Evolutionary conservation across 169 alveolate species (phyloP), one percentile per base, ranked within the genome.

Genomic region (Plasmodium gaboni): DNA sequence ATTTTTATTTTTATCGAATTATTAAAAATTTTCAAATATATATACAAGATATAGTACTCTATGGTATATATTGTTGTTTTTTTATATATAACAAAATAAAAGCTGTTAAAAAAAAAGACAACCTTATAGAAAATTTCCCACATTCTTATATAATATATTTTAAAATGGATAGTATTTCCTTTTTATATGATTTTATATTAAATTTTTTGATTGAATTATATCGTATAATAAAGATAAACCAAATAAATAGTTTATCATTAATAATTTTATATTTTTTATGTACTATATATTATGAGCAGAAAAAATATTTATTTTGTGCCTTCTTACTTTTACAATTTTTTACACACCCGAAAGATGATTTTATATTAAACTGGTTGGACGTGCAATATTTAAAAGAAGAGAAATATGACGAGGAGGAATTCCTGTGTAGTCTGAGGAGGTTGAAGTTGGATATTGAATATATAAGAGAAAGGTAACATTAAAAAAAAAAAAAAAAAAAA

Each of bases 21-120:
- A 59, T 83, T 28, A 68, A 83, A 83, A 83, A 67, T 26, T 17
- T 83, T 38, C 68, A 57, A 44, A 68, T 83, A 4, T 68, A 68
- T 61, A 55, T n/a, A 26, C 70, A 68, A 17, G 91, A 83, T 63
- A 46, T 72, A 38, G 69, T 48, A 60, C 8, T 67, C 19, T 61
- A 83, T 83, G 91, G 85, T 8, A 67, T 83, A 22, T 83, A 83
- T 53, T 24, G 85, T 32, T 83, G 91, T 72, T 83, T 55, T 48
- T 83, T 78, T 60, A 44, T 83, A 32, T 67, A 83, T 50, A 68
- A 83, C 32, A 67, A 67, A 72, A 55, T 83, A 46, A 67, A 67
- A 26, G 85, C 91, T n/a, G 38, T 71, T 48, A 59, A 19, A 50
- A 83, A 83, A 71, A 67, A 50, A 50, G 32, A 55, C 17, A 83